phyloP scores from a whole-genome alignment of 2,329 filamentous ascomycete species.

The Lizonia empirigonia region DNA sequence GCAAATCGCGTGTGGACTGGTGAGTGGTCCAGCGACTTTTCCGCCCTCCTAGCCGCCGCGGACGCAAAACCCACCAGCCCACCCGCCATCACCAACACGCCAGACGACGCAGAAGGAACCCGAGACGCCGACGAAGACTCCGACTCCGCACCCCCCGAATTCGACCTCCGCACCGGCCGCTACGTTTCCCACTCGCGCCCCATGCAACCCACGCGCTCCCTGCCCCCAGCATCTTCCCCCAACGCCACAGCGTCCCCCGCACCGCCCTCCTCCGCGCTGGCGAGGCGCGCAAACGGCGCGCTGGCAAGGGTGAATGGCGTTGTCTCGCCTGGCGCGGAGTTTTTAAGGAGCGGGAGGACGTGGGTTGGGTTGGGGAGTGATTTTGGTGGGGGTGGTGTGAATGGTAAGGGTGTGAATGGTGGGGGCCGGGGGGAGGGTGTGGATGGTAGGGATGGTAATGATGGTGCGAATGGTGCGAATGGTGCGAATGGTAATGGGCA shows the following conservation, averaged over 20 bases:
- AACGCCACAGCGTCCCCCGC: conserved; percentile 3
- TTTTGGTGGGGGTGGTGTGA: conserved; percentile 66
- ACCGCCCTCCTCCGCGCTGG: conserved; percentile 59
- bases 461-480: conserved; percentile 61
- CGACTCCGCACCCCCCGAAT: conserved; percentile 80
- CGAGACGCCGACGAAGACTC: conserved; percentile 55
- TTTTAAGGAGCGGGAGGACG: conserved; percentile 76
- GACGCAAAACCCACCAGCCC: conserved; percentile 69
- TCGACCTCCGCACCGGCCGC: conserved; percentile 85
- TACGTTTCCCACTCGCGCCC: conserved; percentile 81
- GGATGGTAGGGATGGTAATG: conserved; percentile 63
- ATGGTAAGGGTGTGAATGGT: conserved; percentile 63
- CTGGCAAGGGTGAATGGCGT: conserved; percentile 82
- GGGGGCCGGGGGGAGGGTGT: conserved; percentile 73
- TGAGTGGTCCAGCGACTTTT: conserved; percentile 87
- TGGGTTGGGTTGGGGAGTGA: conserved; percentile 94
- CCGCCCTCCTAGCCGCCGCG: conserved; percentile 65
- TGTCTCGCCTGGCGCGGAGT: conserved; percentile 91
- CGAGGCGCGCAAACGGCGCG: conserved; percentile 70
- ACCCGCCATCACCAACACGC: too few relatives aligned
- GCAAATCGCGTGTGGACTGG: conserved; percentile 81
- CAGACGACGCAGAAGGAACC: conserved; percentile 18
- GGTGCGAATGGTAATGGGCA: conserved; percentile 64
- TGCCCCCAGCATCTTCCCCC: not conserved
- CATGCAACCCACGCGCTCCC: conserved; percentile 53